Conservation (phyloP, 2,329 filamentous ascomycete species). For the Ampelomyces quisqualis region DNA sequence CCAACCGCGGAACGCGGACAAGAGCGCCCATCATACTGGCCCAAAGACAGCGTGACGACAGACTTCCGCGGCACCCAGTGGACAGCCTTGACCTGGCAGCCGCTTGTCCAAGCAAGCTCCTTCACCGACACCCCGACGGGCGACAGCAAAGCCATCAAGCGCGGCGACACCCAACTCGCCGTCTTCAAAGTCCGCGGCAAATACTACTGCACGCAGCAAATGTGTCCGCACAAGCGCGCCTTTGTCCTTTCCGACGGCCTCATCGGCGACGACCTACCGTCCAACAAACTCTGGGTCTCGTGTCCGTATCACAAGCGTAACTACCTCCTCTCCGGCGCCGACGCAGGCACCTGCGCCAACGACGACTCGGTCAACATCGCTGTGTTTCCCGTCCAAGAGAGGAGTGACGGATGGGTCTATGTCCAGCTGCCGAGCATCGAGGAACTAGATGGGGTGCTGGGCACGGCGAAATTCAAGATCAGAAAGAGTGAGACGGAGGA, state of each 20-base stretch:
- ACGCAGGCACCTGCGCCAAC: conserved; percentile 70
- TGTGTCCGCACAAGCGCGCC: conserved; percentile 90
- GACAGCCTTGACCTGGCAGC: conserved; percentile 74
- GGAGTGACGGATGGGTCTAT: conserved; percentile 76
- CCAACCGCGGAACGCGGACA: conserved; percentile 72
- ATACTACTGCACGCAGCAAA: conserved; percentile 86
- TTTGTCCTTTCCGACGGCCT: conserved; percentile 88
- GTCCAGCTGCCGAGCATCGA: conserved; percentile 76
- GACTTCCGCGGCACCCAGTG: conserved; percentile 72
- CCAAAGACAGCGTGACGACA: conserved; percentile 63
- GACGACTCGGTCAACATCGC: conserved; percentile 77
- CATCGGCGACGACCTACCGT: conserved; percentile 65
- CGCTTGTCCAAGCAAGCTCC: conserved; percentile 68
- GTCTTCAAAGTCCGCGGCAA: conserved; percentile 79
- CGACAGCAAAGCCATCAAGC: conserved; percentile 75
- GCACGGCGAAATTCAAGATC: conserved; percentile 77
- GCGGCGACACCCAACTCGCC: conserved; percentile 84
- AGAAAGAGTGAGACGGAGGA: conserved; percentile 65
- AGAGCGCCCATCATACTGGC: conserved; percentile 73
- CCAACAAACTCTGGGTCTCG: conserved; percentile 74
- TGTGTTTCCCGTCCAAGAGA: conserved; percentile 74
- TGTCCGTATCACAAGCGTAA: conserved; percentile 91
- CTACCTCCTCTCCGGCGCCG: conserved; percentile 68
- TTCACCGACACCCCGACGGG: conserved; percentile 71
- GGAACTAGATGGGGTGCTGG: conserved; percentile 76